Evolutionary conservation across 2,329 filamentous ascomycete species (phyloP).

Genomic region (Diplocarpon mali): DNA sequence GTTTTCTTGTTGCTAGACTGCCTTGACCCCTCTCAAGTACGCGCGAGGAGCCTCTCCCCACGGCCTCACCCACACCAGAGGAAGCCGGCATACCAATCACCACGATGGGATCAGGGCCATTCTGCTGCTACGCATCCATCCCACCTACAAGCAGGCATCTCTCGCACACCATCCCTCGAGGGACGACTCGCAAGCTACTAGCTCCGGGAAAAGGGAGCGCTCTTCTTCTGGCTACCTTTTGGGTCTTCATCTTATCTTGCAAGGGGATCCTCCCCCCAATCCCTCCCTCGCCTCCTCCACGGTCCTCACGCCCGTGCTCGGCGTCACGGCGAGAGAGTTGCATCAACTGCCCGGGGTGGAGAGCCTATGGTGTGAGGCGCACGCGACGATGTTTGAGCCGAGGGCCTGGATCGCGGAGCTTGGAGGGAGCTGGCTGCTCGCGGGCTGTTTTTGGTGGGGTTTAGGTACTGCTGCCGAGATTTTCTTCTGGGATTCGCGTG

Average conservation of each 20-base stretch:
- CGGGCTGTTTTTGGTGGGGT: too few relatives aligned
- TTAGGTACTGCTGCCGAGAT: too few relatives aligned
- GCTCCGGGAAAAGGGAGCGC: neutral
- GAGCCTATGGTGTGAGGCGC: slow-evolving; percentile 10
- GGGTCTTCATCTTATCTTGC: neutral
- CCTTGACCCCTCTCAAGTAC: too few relatives aligned
- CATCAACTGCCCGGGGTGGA: slow-evolving; percentile 5
- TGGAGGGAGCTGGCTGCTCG: neutral
- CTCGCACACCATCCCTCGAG: neutral
- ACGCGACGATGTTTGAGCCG: slow-evolving; percentile 8
- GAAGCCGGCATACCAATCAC: too few relatives aligned
- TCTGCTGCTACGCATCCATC: neutral
- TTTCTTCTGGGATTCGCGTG: too few relatives aligned
- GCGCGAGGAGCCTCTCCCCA: too few relatives aligned
- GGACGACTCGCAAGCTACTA: neutral
- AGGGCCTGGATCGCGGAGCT: slow-evolving; percentile 6
- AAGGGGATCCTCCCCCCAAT: neutral
- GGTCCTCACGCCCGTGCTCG: neutral
- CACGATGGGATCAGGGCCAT: neutral
- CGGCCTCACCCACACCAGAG: too few relatives aligned
- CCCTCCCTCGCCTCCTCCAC: neutral
- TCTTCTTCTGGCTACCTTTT: neutral
- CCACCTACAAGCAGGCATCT: neutral
- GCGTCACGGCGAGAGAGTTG: slow-evolving; percentile 4
- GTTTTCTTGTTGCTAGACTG: too few relatives aligned